Evolutionary conservation across 163 green algal species (phyloP), one percentile per base, ranked within the genome.

Genomic region (Scenedesmus sp.): DNA sequence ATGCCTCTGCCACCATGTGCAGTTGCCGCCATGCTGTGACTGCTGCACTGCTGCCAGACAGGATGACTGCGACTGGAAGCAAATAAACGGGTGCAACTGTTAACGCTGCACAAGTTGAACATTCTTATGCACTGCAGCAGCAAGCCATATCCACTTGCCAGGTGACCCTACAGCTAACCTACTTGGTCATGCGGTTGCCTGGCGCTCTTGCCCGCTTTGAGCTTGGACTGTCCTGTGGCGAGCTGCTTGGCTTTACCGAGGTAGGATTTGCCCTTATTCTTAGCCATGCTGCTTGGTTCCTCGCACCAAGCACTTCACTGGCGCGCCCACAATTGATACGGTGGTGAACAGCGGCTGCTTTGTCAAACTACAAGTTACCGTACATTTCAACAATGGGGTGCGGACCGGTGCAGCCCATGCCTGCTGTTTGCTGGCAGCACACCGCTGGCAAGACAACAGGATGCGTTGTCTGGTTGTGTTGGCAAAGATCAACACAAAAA

Each of bases 241-340:
- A 76, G 65, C 65, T 76, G 65, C 24, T 76, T 76, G 30, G 65
- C 65, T 76, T 76, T 76, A 30, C 65, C 65, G 65, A 76, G 65
- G 65, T 76, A 76, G 30, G 65, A 76, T 76, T 76, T 76, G 65
- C 65, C 65, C 30, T 76, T 76, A 40, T 76, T 76, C 65, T 76
- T 76, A 9, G 65, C 65, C 65, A 76, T 76, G 30, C 65, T 76
- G 65, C 65, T 76, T 18, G 30, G 30, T 40, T 76, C 65, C 65
- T 76, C 65, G 65, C 65, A 76, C 65, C 37, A 26, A 68, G 30
- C 65, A 76, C 65, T 30, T 76, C 65, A 37, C 30, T 76, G 20
- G 30, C 65, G 65, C 30, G 30, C 65, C n/a, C 65, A 76, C 30
- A 30, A 30, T 40, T 7, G 30, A 76, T 18, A 30, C 65, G 65